These are phyloP conservation scores for Gossypium gossypioides DNA, from an alignment of 441 rosid genomes.

Conservation along the genomic window DNA sequence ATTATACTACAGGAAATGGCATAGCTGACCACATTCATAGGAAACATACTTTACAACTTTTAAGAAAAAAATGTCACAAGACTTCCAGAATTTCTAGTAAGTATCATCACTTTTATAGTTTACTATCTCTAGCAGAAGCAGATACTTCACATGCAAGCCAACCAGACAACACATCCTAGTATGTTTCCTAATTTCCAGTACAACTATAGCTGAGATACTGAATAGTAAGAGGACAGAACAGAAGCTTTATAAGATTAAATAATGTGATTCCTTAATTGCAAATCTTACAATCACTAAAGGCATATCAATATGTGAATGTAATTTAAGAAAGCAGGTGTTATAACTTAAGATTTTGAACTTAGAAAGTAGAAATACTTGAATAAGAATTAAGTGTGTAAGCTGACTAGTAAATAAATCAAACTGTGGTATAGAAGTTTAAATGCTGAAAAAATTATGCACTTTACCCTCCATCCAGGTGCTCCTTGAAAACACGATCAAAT, in stretches of 20 bases:
- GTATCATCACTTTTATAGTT: background rate
- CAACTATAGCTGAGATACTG: background rate
- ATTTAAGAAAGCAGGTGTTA: background rate
- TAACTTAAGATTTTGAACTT: background rate
- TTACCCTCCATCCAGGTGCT: slow-evolving; percentile 99
- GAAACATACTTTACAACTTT: background rate
- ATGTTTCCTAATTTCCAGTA: background rate
- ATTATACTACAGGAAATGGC: background rate
- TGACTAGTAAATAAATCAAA: slow-evolving; percentile 1
- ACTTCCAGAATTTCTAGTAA: background rate
- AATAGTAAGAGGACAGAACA: background rate
- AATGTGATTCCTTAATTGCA: background rate
- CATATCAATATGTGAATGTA: background rate
- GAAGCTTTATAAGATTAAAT: background rate
- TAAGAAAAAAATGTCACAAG: background rate
- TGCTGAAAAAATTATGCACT: slow-evolving; percentile 13
- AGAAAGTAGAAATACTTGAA: background rate
- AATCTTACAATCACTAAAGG: background rate
- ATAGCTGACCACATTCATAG: background rate
- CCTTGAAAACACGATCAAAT: slow-evolving; percentile 94
- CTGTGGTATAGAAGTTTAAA: slow-evolving; percentile 8
- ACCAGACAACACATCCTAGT: background rate
- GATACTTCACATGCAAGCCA: background rate
- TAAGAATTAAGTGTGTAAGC: background rate
- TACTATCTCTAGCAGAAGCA: background rate